Evolutionary conservation across 495 filamentous ascomycete genomes (phyloP), one percentile per base, ranked within the genome.

Genomic region (Aspergillus incahuasiensis): DNA sequence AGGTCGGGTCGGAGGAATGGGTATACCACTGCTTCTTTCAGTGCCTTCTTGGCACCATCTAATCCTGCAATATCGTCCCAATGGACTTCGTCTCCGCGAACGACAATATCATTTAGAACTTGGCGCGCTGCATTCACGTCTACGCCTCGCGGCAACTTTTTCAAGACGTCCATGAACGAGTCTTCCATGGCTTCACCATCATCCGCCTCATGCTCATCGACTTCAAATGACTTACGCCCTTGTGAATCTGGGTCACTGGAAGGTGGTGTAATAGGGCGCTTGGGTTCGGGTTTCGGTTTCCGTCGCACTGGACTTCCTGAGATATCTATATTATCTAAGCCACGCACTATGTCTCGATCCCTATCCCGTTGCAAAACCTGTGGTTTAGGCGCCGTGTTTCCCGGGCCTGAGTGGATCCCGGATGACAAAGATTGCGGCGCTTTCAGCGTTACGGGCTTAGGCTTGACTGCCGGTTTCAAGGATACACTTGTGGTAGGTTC

Each of bases 11-110:
- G 88, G 6, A 97, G 80, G 72, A 99, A 97, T 13, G 94, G 94
- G 63, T 99, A 99, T 25, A 99, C 92, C 7, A 97, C 94, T 2
- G 91, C 89, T 72, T 99, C 94, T 68, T 96, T 96, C 41, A 99
- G 75, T 0, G 94, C 91, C 48, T 82, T 87, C 64, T 99, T 99
- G 44, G 94, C 95, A 35, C 85, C 78, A 25, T 96, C 91, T 12
- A 99, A 75, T 2, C 94, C 94, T 0, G 95, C 91, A 38, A 99
- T 86, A 62, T 99, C 94, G 38, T 85, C 82, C 95, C 95, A 99
- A 63, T 89, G 89, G 0, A 99, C 94, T 62, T 94, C 87, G 61
- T 99, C 94, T 7, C 95, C 94, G 51, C 92, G 83, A 7, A 97
- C 85, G 9, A 99, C 91, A 50, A 99, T 95, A 57, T 99, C 95